Percentiles rank a stretch among this genome's conserved stretches.
Conservation (phyloP, 345 rosid genomes). For the Litchi chinensis region DNA sequence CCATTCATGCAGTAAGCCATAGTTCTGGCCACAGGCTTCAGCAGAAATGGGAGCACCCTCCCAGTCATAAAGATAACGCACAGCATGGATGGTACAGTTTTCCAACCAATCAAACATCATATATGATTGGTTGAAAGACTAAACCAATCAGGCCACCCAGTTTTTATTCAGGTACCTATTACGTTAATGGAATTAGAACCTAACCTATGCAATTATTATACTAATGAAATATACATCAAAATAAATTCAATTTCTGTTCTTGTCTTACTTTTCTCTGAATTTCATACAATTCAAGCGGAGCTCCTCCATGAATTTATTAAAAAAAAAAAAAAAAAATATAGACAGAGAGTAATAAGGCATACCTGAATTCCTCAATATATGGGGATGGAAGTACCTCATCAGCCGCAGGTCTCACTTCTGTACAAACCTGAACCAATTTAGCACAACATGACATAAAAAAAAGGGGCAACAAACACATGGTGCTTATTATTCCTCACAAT, state of each 20-base stretch:
- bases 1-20: neutral
- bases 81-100: neutral
- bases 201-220: neutral
- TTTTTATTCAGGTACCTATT: neutral
- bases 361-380: constrained; percentile 91
- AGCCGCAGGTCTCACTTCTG: constrained; percentile 83
- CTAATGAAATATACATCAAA: neutral
- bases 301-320: neutral
- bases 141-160: neutral
- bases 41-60: neutral
- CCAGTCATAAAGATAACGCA: neutral
- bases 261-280: neutral
- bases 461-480: neutral
- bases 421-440: constrained; percentile 83
- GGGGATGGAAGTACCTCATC: constrained; percentile 92
- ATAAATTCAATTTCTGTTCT: neutral
- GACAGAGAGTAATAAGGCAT: constrained; percentile 19
- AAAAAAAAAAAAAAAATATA: neutral
- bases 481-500: neutral
- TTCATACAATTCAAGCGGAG: neutral
- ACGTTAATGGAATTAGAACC: neutral
- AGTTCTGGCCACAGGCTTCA: neutral
- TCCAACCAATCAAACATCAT: neutral
- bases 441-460: constrained; percentile 41
- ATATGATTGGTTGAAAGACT: neutral